Conservation (phyloP, 495 filamentous ascomycete species). For the Trichoderma parareesei region DNA sequence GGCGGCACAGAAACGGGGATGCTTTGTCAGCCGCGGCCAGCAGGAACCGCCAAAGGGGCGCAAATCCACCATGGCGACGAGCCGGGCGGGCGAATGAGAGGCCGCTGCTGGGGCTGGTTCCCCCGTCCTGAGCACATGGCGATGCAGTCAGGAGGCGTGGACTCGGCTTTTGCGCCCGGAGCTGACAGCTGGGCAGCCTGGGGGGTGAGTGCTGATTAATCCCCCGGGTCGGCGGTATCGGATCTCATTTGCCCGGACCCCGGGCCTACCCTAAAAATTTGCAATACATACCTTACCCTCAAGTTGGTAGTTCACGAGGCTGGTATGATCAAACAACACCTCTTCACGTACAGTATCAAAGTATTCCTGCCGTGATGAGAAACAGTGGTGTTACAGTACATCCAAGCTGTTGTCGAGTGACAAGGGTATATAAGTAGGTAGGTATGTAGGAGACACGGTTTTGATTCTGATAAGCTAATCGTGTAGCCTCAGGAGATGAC, state of each 20-base stretch:
- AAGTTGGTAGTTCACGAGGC: too few relatives aligned
- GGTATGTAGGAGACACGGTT: not conserved
- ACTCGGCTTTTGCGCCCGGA: not conserved
- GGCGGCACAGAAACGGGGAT: not conserved
- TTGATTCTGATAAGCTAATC: not conserved
- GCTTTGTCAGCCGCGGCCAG: constrained; percentile 6
- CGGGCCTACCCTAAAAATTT: not conserved
- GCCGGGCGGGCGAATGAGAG: not conserved
- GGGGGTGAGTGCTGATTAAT: not conserved
- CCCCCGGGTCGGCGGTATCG: not conserved
- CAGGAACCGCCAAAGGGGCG: constrained; percentile 1
- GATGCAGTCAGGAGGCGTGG: not conserved
- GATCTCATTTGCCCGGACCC: not conserved
- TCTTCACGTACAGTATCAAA: too few relatives aligned
- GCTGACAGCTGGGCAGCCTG: not conserved
- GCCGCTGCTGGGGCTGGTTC: not conserved
- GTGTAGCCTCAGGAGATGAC: not conserved
- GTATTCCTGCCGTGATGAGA: too few relatives aligned
- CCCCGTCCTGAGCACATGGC: not conserved
- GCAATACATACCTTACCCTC: not conserved
- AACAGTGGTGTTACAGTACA: too few relatives aligned
- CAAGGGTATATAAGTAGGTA: too few relatives aligned
- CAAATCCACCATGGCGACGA: not conserved
- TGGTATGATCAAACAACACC: too few relatives aligned
- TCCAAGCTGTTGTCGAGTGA: too few relatives aligned